phyloP scores from a whole-genome alignment of 2,329 filamentous ascomycete genomes.

The Sclerotinia glacialis region DNA sequence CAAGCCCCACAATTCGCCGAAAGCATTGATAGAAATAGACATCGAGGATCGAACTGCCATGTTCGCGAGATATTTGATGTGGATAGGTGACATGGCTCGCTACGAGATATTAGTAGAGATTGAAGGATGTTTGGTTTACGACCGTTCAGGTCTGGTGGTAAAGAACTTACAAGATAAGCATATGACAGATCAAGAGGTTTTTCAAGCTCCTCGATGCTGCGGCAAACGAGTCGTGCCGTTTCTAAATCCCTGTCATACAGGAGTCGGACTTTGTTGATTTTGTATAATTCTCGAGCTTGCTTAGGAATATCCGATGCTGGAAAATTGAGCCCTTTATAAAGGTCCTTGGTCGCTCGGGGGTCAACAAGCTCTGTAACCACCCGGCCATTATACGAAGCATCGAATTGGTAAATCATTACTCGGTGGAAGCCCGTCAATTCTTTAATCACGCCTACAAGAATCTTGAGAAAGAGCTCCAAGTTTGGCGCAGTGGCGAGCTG shows the following conservation, averaged over 20 bases:
- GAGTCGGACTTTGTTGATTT: constrained; percentile 82
- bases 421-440: constrained; percentile 88
- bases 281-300: constrained; percentile 85
- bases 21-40: constrained; percentile 89
- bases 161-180: constrained; percentile 58
- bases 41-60: constrained; percentile 94
- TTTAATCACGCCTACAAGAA: constrained; percentile 80
- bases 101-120: background rate
- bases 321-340: constrained; percentile 86
- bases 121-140: too few species aligned
- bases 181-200: constrained; percentile 66
- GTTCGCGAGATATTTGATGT: constrained; percentile 80
- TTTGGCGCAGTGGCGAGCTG: constrained; percentile 71
- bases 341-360: constrained; percentile 71
- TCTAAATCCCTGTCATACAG: constrained; percentile 81
- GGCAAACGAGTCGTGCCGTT: constrained; percentile 78
- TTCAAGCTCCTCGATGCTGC: constrained; percentile 69
- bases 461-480: constrained; percentile 72
- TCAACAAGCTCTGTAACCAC: constrained; percentile 88
- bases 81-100: constrained; percentile 86
- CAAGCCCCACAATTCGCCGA: constrained; percentile 81
- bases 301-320: constrained; percentile 86
- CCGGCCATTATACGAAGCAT: constrained; percentile 75
- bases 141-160: background rate
- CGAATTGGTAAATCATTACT: constrained; percentile 92